A percentile compares a stretch with the other conserved stretches of the same genome.
These are phyloP conservation scores for Euphorbia lathyris DNA, from an alignment of 345 rosid genomes.

Conservation along the genomic window DNA sequence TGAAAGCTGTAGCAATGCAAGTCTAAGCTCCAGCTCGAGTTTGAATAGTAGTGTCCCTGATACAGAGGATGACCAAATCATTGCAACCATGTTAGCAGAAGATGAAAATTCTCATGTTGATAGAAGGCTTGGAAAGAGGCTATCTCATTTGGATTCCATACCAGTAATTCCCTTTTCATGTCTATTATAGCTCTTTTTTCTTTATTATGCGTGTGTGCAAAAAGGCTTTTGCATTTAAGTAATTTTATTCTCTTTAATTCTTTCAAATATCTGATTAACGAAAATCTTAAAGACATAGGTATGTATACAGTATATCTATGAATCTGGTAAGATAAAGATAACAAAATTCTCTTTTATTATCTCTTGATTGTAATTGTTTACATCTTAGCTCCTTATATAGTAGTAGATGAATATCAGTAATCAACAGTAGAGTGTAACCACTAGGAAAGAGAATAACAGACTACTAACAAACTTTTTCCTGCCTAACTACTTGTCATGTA, in stretches of 20 bases:
- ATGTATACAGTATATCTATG: too few species aligned
- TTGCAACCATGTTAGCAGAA: constrained; percentile 68
- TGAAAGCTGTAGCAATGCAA: constrained; percentile 45
- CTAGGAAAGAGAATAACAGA: too few species aligned
- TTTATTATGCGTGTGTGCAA: too few species aligned
- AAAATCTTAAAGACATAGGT: neutral
- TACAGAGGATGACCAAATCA: constrained; percentile 80
- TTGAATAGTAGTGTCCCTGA: constrained; percentile 66
- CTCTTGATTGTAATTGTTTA: too few species aligned
- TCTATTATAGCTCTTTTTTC: neutral
- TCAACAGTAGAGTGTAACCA: too few species aligned
- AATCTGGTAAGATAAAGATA: too few species aligned
- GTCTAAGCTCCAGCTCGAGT: constrained; percentile 82
- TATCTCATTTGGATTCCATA: constrained; percentile 86
- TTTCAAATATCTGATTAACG: neutral
- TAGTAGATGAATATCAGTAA: too few species aligned
- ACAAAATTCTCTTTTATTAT: too few species aligned
- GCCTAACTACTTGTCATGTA: too few species aligned
- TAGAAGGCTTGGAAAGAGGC: constrained; percentile 67
- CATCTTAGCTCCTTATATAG: too few species aligned
- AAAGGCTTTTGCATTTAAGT: neutral
- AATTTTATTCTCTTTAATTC: neutral
- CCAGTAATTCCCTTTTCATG: constrained; percentile 47
- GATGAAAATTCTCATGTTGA: constrained; percentile 48
- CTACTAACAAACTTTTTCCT: too few species aligned